Conservation (phyloP, 345 rosid species). For the Iberis pinnata region DNA sequence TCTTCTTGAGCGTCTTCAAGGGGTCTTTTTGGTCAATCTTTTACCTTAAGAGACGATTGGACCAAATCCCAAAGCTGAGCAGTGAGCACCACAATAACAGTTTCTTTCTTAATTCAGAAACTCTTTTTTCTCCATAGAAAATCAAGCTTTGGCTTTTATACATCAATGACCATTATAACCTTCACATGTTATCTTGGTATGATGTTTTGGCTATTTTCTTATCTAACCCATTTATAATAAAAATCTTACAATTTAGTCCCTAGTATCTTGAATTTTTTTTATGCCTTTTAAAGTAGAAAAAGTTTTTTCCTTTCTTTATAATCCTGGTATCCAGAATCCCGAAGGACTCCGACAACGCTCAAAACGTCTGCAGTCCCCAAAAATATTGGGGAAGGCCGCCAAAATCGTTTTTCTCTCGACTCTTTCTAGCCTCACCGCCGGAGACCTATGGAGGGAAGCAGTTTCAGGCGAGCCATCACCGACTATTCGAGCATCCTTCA, state of each 20-base stretch:
- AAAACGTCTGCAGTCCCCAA: no score
- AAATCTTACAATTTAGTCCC: constrained; percentile 8
- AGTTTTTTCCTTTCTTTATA: no score
- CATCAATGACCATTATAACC: constrained; percentile 18
- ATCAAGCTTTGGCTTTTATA: constrained; percentile 9
- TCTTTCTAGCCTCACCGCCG: no score
- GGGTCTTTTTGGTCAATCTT: constrained; percentile 15
- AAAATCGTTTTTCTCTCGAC: no score
- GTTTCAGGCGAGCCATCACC: no score
- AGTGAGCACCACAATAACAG: constrained; percentile 29
- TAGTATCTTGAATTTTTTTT: neutral
- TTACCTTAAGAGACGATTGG: constrained; percentile 26
- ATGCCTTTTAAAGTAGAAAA: no score
- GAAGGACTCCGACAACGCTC: no score
- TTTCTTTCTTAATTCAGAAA: constrained; percentile 16
- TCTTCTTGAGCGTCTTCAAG: constrained; percentile 2
- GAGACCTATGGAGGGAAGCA: no score
- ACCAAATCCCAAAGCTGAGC: constrained; percentile 31
- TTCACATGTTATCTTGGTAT: neutral
- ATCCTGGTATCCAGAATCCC: no score
- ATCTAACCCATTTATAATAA: neutral
- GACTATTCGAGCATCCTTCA: no score
- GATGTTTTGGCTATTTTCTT: neutral
- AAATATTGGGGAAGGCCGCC: no score
- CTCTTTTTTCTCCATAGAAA: constrained; percentile 7